Base-by-base conservation (phyloP, 2,329 filamentous ascomycete species). In the Ilyonectria sp. region DNA sequence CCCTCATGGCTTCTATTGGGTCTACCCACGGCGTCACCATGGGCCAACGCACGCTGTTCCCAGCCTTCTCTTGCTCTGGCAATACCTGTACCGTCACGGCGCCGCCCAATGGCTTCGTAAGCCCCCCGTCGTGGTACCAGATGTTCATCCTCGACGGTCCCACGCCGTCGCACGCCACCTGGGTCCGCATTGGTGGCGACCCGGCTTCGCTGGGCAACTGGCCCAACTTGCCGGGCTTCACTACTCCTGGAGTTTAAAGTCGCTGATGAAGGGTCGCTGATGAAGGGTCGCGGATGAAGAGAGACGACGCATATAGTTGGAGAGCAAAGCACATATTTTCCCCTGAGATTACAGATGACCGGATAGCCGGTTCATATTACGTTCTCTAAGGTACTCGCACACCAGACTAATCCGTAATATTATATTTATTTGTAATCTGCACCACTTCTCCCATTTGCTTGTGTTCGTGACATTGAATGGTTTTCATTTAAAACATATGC, bases 111-210 rank as follows among this genome's bases (percentile, higher is more conserved):
- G 82, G 83, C n/a, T 84, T 90, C 71, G 79, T 89, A 61, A 84
- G 83, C n/a, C 89, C 90, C 5, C 87, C 89, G 0, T 88, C 88
- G 6, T 92, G 89, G 89, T 91, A 89, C 74, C 86, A 90, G 77
- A 82, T 91, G 78, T 92, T 87, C 73, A 84, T 91, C 1, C 83
- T 92, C 2, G 89, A 91, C 62, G 86, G 86, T 5, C 86, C 86
- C 0, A 86, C 88, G 21, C 90, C 91, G 0, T 88, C 86, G 5
- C 81, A 88, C 17, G 88, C 89, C 15, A 82, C 85, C 7, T 82
- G 89, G 79, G 88, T 92, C n/a, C 82, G 91, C 19, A 90, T 93
- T 59, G 91, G 91, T 15, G 90, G 90, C 19, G 91, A 93, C 77
- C 90, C 89, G 2, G 90, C 82, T 2, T 62, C 76, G 2, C 71